Evolutionary conservation across 352 stramenopile species (phyloP), one percentile per base, ranked within the genome.

Genomic region (Phytophthora fragariaefolia): DNA sequence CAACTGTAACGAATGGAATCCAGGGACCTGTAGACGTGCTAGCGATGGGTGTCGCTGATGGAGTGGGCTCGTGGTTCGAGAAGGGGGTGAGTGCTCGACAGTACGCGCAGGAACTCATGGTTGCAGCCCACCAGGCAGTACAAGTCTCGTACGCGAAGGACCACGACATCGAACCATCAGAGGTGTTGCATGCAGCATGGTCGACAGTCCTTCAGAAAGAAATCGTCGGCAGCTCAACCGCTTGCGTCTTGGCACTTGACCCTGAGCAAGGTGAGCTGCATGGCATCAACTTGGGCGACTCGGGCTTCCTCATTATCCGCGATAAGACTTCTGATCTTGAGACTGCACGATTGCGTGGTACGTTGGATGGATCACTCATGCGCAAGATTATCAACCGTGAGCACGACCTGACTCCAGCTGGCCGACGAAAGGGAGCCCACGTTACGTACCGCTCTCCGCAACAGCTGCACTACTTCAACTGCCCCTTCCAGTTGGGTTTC

Each of bases 381-480:
- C 85, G 85, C 22, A 89, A 87, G 71, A 87, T 90, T 50, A 71
- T 73, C n/a, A 82, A 93, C 30, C 77, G 74, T 13, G 82, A 91
- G 13, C 67, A 55, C n/a, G 83, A 89, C 48, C 56, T 91, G 18
- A 92, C 84, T 30, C 82, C 84, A 18, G 82, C 84, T 8, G 84
- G 84, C 15, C 82, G 85, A 34, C 83, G 85, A 58, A 93, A 92
- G 55, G 85, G 85, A 32, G 85, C 85, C 2, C 85, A 93, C 46
- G 80, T 93, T 22, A 87, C 90, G 24, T 99, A 99, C 77, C 91
- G 98, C 12, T 98, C 91, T 12, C 94, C 97, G 48, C 96, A 99
- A 72, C 97, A 99, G 68, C 80, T 99, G 9, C 89, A 96, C 56
- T 98, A 96, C 45, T 99, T 99, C 79, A 99, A 99, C 71, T 97